Conservation (phyloP, 2,329 filamentous ascomycete genomes). For the Didymella lethalis region DNA sequence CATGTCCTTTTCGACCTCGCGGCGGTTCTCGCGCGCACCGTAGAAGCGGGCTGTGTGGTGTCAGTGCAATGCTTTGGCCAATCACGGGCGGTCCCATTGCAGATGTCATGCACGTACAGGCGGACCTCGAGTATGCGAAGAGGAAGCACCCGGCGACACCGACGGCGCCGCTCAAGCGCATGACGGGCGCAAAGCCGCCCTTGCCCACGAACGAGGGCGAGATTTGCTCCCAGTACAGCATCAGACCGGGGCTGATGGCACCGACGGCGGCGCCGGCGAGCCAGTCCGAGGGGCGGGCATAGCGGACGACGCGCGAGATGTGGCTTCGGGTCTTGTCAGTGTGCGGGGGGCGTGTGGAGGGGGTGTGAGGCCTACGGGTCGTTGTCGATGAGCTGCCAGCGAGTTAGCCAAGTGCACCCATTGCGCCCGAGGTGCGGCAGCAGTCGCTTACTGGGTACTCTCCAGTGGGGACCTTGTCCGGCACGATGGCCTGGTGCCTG, state of each 20-base stretch:
- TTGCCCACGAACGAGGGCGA: conserved; percentile 85
- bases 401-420: conserved; percentile 36
- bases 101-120: conserved; percentile 66
- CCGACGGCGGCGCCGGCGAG: conserved; percentile 71
- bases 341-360: conserved; percentile 14
- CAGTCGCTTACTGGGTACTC: conserved; percentile 80
- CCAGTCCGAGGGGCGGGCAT: conserved; percentile 88
- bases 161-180: conserved; percentile 79
- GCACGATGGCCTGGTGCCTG: conserved; percentile 61
- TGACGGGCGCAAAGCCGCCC: conserved; percentile 80
- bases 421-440: conserved; percentile 32
- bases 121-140: conserved; percentile 83
- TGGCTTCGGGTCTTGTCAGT: conserved; percentile 66
- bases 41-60: conserved; percentile 82
- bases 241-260: conserved; percentile 74
- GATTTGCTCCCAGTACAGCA: conserved; percentile 82
- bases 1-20: conserved; percentile 97
- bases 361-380: conserved; percentile 77
- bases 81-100: conserved; percentile 2
- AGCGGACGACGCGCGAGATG: conserved; percentile 86
- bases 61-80: conserved; percentile 6
- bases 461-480: conserved; percentile 80
- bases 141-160: conserved; percentile 81
- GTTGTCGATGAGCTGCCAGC: conserved; percentile 89
- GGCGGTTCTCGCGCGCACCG: conserved; percentile 88